Base-by-base conservation (phyloP, 805 yeast species). In the Cyberlindnera mrakii region DNA sequence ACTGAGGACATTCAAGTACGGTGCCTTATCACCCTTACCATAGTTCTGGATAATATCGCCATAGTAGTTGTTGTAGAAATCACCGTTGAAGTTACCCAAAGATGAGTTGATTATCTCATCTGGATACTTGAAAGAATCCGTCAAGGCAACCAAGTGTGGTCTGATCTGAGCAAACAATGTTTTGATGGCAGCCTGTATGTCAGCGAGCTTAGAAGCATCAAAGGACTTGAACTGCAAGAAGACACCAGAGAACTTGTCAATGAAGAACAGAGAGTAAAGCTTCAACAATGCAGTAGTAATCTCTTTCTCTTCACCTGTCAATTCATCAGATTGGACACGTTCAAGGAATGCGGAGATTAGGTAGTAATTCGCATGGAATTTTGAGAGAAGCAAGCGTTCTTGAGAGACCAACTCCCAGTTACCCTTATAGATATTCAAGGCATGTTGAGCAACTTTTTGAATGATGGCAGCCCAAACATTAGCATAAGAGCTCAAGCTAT, bases 31-130 rank as follows among this genome's bases (percentile, higher is more conserved):
- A 17, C 61, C 58, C 46, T 69, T 71, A 10, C 61, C 61, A 55
- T 81, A 78, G 48, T 76, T 68, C 13, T 62, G 60, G 39, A 67
- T 58, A 15, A 80, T 77, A 44, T 79, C 78, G 56, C 76, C 77
- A 46, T 82, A 82, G 67, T 88, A 88, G 62, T 85, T 80, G 58
- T 80, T 80, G 67, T 88, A 89, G 44, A 86, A 80, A 61, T 89
- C 82, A 45, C 96, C 96, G 54, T 85, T 80, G 64, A 74, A 82
- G 44, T 71, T 73, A 37, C 96, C 97, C 45, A 89, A 74, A 5
- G 93, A 81, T 0, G 96, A 80, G 62, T 88, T 85, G 58, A 89
- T 73, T 67, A 84, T 76, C 60, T 74, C 82, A 65, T 89, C 96
- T 33, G 87, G 78, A 49, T 84, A 73, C 64, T 83, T 78, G 71